These are phyloP conservation scores for thale cress (Arabidopsis thaliana) DNA, from an alignment of 345 rosid species.

Conservation along the genomic window TAIR10.1 NC_003074.8:3319001-3319500, in stretches of 20 bases:
- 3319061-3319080: constrained; percentile 1
- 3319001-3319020: not conserved
- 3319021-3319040: not conserved
- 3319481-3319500: constrained; percentile 86
- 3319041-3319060: not conserved
- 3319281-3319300: not conserved
- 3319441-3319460: constrained; percentile 37
- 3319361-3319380: not conserved
- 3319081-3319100: constrained; percentile 21
- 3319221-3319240: too few relatives aligned
- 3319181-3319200: not conserved
- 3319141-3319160: not conserved
- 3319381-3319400: not conserved
- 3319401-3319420: not conserved
- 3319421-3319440: constrained; percentile 14
- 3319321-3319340: not conserved
- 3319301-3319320: not conserved
- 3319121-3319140: not conserved
- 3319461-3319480: constrained; percentile 91
- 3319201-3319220: not conserved
- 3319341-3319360: not conserved
- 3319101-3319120: not conserved
- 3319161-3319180: not conserved
- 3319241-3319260: not conserved
- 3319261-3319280: not conserved